These are phyloP conservation scores for Cicer judaicum DNA, from an alignment of 306 rosid species.

Conservation along the genomic window DNA sequence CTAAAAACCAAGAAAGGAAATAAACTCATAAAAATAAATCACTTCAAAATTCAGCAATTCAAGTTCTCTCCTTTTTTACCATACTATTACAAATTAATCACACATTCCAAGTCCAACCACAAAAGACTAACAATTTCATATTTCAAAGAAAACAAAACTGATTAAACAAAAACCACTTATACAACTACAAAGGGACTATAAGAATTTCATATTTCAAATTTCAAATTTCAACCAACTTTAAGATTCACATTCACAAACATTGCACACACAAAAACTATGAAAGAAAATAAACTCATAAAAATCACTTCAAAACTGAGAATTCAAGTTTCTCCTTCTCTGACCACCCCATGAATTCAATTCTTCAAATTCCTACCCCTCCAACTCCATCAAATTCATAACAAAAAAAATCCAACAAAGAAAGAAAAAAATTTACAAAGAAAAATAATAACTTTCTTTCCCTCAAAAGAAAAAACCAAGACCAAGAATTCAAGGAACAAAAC, in stretches of 20 bases:
- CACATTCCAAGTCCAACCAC: neutral
- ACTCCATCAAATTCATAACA: constrained; percentile 5
- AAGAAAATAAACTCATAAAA: neutral
- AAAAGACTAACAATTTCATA: too few relatives aligned
- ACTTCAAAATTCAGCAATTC: constrained; percentile 7
- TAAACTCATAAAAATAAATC: neutral
- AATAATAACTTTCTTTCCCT: neutral
- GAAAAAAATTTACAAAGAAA: neutral
- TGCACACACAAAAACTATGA: neutral
- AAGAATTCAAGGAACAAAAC: constrained; percentile 35
- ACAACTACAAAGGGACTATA: neutral
- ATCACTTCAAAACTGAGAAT: neutral
- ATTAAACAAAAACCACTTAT: too few relatives aligned
- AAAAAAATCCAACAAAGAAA: constrained; percentile 29
- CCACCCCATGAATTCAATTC: neutral
- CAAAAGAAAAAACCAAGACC: constrained; percentile 35
- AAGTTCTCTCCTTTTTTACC: neutral
- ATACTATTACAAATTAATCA: constrained; percentile 11
- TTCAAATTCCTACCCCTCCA: constrained; percentile 4
- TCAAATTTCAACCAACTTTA: neutral
- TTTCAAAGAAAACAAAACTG: too few relatives aligned
- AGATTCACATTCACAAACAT: neutral
- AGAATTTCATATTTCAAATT: neutral
- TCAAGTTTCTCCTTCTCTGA: too few relatives aligned
- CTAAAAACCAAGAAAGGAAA: constrained; percentile 13